Base-by-base conservation (phyloP, 2,329 filamentous ascomycete genomes). In the Fusarium sp. region DNA sequence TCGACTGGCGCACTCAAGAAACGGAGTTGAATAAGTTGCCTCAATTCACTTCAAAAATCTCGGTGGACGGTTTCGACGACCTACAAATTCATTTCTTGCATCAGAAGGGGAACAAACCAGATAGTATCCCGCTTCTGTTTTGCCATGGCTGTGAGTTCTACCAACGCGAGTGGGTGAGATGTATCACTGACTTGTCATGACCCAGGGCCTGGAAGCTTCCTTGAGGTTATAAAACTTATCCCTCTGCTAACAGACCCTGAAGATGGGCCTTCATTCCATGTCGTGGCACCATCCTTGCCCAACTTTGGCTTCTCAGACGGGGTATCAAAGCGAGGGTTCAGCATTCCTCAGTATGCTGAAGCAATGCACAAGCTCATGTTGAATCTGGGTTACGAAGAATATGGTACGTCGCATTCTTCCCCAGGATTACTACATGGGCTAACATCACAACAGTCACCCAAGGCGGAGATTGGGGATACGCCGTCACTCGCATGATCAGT, bases 381-480 rank as follows among this genome's bases (percentile, higher is more conserved):
- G 8, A 86, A 87, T 14, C 85, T 94, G 4, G 92, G 92, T 0
- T 94, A 83, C 52, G 68, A 79, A 3, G 76, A 79, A 62, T 83
- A 83, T n/a, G 80, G 81, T 81, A 60, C 2, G 72, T 45, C 5
- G 3, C n/a, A 29, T 9, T 6, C 4, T 6, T 24, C 6, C 13
- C 8, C 2, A 1, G 31, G 16, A 31, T 7, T 20, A 7, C 5
- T 13, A 16, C 1, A 9, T 20, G 4, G 18, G 6, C 61, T 64
- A 60, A 63, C 22, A 18, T 3, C 22, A 5, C 5, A 6, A 18
- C 11, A 81, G 79, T 85, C 8, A 88, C 86, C 0, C 89, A 93
- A 81, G 91, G 91, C 71, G 93, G 93, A 31, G 92, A 94, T 77
- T 94, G 91, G 92, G 93, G 92, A 20, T 90, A 87, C 78, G 86